A percentile compares a stretch with the other conserved stretches of the same genome.
phyloP scores from a whole-genome alignment of 345 rosid species.

The Dimocarpus longan region DNA sequence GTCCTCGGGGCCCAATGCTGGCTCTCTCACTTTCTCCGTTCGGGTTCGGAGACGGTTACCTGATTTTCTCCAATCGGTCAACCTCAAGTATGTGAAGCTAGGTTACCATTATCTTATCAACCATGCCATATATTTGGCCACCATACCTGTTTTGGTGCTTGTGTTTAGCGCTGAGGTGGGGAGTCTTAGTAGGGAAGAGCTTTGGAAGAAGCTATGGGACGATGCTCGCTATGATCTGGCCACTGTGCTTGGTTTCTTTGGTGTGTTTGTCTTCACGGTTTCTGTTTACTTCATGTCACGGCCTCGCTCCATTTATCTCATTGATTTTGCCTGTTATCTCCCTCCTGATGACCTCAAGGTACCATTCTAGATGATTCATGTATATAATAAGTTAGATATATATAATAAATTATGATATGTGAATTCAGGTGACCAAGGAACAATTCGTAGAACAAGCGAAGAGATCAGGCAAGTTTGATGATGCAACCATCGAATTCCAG shows the following conservation, averaged over 20 bases:
- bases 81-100: constrained; percentile 88
- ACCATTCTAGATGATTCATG: not conserved
- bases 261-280: constrained; percentile 67
- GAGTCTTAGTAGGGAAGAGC: constrained; percentile 76
- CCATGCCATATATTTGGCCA: constrained; percentile 90
- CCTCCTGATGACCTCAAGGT: constrained; percentile 91
- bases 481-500: constrained; percentile 61
- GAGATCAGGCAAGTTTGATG: constrained; percentile 69
- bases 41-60: constrained; percentile 90
- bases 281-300: constrained; percentile 82
- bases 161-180: constrained; percentile 91
- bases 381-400: not conserved
- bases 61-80: constrained; percentile 92
- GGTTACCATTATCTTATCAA: constrained; percentile 95
- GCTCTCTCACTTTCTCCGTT: constrained; percentile 84
- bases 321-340: constrained; percentile 80
- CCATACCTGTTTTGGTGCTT: constrained; percentile 76
- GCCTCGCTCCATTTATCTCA: constrained; percentile 80
- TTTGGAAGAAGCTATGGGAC: constrained; percentile 86
- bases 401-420: too few relatives aligned
- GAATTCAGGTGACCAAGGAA: constrained; percentile 65
- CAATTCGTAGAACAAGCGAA: constrained; percentile 63
- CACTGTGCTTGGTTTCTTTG: constrained; percentile 61
- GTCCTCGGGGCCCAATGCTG: constrained; percentile 89
- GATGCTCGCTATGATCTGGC: constrained; percentile 75